phyloP scores from a whole-genome alignment of 371 early-diverging fungal species.

The Apophysomyces trapeziformis region DNA sequence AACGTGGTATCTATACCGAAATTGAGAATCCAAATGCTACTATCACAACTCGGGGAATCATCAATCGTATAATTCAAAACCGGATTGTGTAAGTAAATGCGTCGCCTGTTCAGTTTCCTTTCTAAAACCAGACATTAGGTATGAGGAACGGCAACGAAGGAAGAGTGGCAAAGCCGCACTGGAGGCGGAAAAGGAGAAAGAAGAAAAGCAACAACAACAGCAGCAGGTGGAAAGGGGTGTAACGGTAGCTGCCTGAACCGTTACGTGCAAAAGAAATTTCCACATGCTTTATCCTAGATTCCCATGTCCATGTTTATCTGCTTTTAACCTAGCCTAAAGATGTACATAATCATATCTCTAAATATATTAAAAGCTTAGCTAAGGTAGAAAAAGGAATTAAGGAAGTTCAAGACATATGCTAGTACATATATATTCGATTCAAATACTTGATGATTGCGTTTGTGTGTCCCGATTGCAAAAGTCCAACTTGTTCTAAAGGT shows the following conservation, averaged over 20 bases:
- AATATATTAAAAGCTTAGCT: neutral
- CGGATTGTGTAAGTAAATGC: conserved; percentile 67
- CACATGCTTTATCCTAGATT: neutral
- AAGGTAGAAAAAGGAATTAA: too few species aligned
- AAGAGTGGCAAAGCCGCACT: conserved; percentile 71
- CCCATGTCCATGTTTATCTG: neutral
- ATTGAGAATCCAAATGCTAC: conserved; percentile 75
- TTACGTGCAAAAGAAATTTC: neutral
- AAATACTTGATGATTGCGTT: too few species aligned
- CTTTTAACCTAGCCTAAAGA: neutral
- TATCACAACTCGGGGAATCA: conserved; percentile 84
- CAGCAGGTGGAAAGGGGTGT: neutral
- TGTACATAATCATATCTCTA: neutral
- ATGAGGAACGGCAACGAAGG: conserved; percentile 76
- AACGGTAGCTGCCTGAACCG: neutral
- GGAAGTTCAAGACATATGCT: too few species aligned
- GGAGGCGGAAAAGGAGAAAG: conserved; percentile 69
- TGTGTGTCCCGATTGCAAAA: too few species aligned
- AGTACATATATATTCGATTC: too few species aligned
- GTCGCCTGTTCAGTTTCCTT: conserved; percentile 5
- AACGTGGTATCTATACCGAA: conserved; percentile 73
- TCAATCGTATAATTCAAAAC: conserved; percentile 86
- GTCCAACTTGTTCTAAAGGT: too few species aligned
- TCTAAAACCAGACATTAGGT: conserved; percentile 28
- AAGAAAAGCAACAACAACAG: conserved; percentile 46